Base-by-base conservation (phyloP, 805 yeast species). In the Metschnikowia santaceciliae region DNA sequence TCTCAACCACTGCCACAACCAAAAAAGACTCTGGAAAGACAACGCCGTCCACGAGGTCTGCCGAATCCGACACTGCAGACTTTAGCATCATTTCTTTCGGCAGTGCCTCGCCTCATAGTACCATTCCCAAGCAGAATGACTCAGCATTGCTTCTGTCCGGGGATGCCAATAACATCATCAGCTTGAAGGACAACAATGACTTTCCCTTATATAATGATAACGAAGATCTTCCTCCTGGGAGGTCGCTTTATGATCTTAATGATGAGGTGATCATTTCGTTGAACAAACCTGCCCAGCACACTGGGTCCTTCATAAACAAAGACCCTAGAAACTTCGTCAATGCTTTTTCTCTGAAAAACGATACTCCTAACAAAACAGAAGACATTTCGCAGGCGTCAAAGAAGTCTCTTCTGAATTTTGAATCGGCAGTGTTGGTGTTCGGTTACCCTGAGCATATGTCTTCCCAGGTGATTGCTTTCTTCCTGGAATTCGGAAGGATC, bases 371-470 rank as follows among this genome's bases (percentile, higher is more conserved):
- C 6, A 43, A 38, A 14, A 60, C 53, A 2, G 55, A 52, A 6
- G 57, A 51, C 6, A 46, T 47, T 3, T 52, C 50, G 22, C 59
- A 58, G 34, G 32, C 46, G 2, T 20, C 46, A n/a, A 49, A 41
- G 23, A 54, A 54, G 6, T 37, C 51, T 20, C 46, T 57, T 41
- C 61, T 65, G 51, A 63, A 71, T 13, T 59, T 69, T 52, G 90
- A 83, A 49, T 75, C 82, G 44, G 87, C 96, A 0, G 86, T 92
- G 0, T 69, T 91, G 30, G 89, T 92, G 2, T 90, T 87, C 68
- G 98, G 98, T 1, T 92, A 89, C 65, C 90, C 95, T 1, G 95
- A 90, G 61, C 75, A 82, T 1, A 76, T 84, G 56, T 82, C 95
- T 7, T 78, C 77, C 32, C 76, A 77, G 34, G 80, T 92, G 1